Base-by-base conservation (phyloP, 1,139 yeast species). In the Geotrichum aggregatum region DNA sequence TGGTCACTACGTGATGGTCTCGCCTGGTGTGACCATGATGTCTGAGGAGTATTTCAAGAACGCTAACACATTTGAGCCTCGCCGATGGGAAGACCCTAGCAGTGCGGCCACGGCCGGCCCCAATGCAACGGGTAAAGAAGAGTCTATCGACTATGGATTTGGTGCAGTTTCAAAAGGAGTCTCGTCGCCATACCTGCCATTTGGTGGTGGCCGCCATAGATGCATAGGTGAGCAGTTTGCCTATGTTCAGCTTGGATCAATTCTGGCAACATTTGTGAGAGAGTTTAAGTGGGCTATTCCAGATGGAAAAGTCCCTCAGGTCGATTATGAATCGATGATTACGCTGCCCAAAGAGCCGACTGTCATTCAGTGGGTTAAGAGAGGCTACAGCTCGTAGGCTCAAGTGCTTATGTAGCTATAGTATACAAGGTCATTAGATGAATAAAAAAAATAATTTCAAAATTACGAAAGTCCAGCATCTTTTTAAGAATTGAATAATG, bases 141-240 rank as follows among this genome's bases (percentile, higher is more conserved):
- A 71, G 4, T 79, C 75, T 28, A 82, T 91, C 48, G 98, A 92
- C 71, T 91, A 89, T 67, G 98, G 98, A 16, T 92, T 91, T 64
- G 98, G 98, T 66, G 87, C 91, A 56, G 87, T 92, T 60, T 83
- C 96, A 50, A 92, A 92, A 73, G 98, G 98, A 72, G 98, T 92
- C 43, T 75, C 87, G 24, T 87, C 96, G 47, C 96, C 98, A 52
- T 94, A 88, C 72, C 80, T 92, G 69, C 98, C 98, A 52, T 92
- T 92, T 66, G 98, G 98, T 63, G 98, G 98, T 71, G 99, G 99
- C 61, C 87, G 99, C 77, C 99, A 92, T 71, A 85, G 98, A 75
- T 92, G 99, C 74, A 89, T 92, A 66, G 99, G 99, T 65, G 99
- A 92, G 73, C 98, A 91, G 68, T 92, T 92, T 74, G 99, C 99